A percentile compares a stretch with the other conserved stretches of the same genome.
phyloP scores from a whole-genome alignment of 495 filamentous ascomycete species.

The Darksidea phi region DNA sequence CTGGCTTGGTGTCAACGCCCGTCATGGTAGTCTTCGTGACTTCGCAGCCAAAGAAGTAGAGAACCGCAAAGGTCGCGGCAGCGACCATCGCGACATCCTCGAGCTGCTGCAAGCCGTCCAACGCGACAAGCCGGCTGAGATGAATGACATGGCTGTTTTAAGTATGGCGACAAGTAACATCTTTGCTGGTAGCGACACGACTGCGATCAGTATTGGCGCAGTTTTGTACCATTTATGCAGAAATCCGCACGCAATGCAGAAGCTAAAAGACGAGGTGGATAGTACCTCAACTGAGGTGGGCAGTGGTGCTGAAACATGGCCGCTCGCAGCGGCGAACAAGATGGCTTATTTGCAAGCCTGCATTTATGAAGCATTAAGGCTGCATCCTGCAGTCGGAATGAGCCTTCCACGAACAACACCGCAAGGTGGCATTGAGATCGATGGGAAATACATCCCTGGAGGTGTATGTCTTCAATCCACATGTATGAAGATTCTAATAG shows the following conservation, averaged over 20 bases:
- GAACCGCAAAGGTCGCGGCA: constrained; percentile 6
- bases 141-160: constrained; percentile 10
- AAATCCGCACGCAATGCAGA: constrained; percentile 32
- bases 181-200: constrained; percentile 41
- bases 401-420: constrained; percentile 36
- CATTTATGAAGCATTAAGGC: constrained; percentile 39
- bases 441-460: constrained; percentile 33
- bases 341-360: constrained; percentile 43
- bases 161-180: constrained; percentile 39
- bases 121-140: constrained; percentile 4
- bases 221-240: constrained; percentile 42
- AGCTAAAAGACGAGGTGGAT: constrained; percentile 37
- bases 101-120: constrained; percentile 4
- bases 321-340: constrained; percentile 30
- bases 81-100: constrained; percentile 21
- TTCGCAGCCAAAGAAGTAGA: constrained; percentile 25
- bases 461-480: constrained; percentile 13
- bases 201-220: constrained; percentile 38
- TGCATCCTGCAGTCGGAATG: constrained; percentile 41
- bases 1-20: constrained; percentile 26
- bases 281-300: constrained; percentile 14
- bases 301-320: constrained; percentile 26
- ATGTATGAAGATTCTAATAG: no score
- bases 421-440: constrained; percentile 30
- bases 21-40: constrained; percentile 28